Evolutionary conservation across 805 yeast species (phyloP), one percentile per base, ranked within the genome.

Genomic region (Ogataea nakhonphanomensis): DNA sequence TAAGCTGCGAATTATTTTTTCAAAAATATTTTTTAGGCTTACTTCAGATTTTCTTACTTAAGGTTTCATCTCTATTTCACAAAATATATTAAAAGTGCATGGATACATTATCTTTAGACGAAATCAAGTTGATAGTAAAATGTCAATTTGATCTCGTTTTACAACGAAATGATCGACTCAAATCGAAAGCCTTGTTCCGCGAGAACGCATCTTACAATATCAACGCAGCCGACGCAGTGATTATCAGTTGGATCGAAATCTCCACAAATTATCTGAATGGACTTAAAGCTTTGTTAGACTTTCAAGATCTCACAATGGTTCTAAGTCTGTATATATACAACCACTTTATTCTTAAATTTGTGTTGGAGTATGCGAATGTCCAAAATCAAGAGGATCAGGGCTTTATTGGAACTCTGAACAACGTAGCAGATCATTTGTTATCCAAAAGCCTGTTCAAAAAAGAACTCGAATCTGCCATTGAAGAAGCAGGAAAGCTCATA

Each of bases 231-330:
- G 37, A 31, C 7, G 13, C 43, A 12, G 31, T 29, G 4, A 35
- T 44, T 20, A 44, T 50, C 17, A 27, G 39, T 7, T 55, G 60
- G 60, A 45, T 55, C 7, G 60, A 52, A 30, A 44, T 48, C 5
- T 53, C 58, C 8, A 34, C 51, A 7, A 48, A 36, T 17, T 54
- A 54, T 33, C 35, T 54, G n/a, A 45, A 48, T 12, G 35, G 45
- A n/a, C 33, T 55, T 8, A 38, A 38, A 9, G 35, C 43, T 10
- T 48, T 53, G 29, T 40, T 38, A n/a, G 36, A 45, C 15, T 48
- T 31, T 24, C 41, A 43, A 22, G 45, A 48, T 20, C 50, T 46
- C 12, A 57, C 53, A 30, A 28, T 55, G 4, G 35, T 54, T 27
- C 35, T 54, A 20, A 50, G 51, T 29, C 29, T 54, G 8, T 55